Percentiles rank a stretch among this genome's conserved stretches.
Conservation (phyloP, 352 stramenopile species). For the Aphanomyces stellatus region DNA sequence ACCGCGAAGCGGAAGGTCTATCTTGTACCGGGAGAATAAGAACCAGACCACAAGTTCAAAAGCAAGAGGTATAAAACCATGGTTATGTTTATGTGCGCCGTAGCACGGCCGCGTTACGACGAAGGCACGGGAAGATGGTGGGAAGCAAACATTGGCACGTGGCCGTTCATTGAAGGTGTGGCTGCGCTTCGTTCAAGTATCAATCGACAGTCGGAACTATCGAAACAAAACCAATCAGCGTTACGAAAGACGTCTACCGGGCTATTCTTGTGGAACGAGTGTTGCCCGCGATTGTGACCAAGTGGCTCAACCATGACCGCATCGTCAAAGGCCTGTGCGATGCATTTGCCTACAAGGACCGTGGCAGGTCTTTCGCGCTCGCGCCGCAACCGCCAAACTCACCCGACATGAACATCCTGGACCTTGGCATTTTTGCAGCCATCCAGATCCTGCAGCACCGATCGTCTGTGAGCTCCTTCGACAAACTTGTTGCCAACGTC, state of each 20-base stretch:
- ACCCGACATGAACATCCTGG: not conserved
- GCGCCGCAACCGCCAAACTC: not conserved
- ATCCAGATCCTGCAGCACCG: too few species aligned
- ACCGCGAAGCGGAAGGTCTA: constrained; percentile 27
- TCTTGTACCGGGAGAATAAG: constrained; percentile 1
- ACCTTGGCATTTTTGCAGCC: not conserved
- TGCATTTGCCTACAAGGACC: not conserved
- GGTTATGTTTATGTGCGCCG: too few species aligned
- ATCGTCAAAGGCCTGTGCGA: not conserved
- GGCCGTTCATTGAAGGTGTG: constrained; percentile 23
- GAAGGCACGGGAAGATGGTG: too few species aligned
- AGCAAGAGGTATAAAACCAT: constrained; percentile 24
- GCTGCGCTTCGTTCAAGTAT: constrained; percentile 16
- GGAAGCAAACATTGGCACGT: constrained; percentile 39
- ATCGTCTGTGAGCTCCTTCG: not conserved
- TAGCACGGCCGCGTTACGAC: too few species aligned
- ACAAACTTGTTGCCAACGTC: not conserved
- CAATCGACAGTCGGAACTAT: constrained; percentile 20
- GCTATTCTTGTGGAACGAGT: not conserved
- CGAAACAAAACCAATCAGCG: not conserved
- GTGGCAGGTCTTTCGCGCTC: too few species aligned
- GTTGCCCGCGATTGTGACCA: not conserved
- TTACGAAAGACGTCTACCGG: not conserved
- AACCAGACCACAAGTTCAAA: not conserved
- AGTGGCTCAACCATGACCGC: not conserved